Conservation (phyloP, 2,329 filamentous ascomycete species). For the Cercospora zeae-maydis region DNA sequence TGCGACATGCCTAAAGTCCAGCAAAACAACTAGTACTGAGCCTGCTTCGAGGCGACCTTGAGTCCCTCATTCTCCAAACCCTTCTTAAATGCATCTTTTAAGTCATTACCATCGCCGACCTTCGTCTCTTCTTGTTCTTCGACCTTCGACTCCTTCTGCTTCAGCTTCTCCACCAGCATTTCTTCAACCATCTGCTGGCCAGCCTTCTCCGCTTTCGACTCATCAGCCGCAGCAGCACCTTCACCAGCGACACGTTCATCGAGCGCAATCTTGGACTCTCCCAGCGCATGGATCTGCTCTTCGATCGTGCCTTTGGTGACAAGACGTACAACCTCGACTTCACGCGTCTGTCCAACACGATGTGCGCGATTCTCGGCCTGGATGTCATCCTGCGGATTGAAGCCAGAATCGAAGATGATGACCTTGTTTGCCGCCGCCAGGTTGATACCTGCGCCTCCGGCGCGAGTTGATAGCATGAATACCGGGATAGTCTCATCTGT, state of each 20-base stretch:
- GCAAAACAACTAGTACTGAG: constrained; percentile 16
- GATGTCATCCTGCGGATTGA: constrained; percentile 97
- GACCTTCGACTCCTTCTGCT: constrained; percentile 22
- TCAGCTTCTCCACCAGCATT: constrained; percentile 42
- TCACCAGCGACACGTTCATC: constrained; percentile 69
- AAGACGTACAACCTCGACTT: constrained; percentile 85
- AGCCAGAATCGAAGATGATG: constrained; percentile 93
- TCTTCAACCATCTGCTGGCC: constrained; percentile 39
- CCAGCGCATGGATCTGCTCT: constrained; percentile 86
- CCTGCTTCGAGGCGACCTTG: constrained; percentile 35
- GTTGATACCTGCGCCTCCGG: constrained; percentile 96
- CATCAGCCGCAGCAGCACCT: constrained; percentile 39
- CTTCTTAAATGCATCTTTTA: constrained; percentile 42
- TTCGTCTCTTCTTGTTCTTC: constrained; percentile 13
- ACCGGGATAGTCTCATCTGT: constrained; percentile 72
- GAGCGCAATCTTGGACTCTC: constrained; percentile 86
- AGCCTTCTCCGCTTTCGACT: constrained; percentile 45
- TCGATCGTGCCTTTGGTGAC: constrained; percentile 82
- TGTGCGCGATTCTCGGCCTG: constrained; percentile 97
- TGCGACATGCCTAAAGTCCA: background rate
- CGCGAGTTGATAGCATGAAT: constrained; percentile 89
- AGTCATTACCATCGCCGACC: constrained; percentile 29
- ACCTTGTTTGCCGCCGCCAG: constrained; percentile 95
- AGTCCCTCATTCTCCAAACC: constrained; percentile 44
- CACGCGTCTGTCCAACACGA: constrained; percentile 82